A percentile compares a stretch with the other conserved stretches of the same genome.
These are phyloP conservation scores for Saraca asoca DNA, from an alignment of 331 rosid species.

Conservation along the genomic window DNA sequence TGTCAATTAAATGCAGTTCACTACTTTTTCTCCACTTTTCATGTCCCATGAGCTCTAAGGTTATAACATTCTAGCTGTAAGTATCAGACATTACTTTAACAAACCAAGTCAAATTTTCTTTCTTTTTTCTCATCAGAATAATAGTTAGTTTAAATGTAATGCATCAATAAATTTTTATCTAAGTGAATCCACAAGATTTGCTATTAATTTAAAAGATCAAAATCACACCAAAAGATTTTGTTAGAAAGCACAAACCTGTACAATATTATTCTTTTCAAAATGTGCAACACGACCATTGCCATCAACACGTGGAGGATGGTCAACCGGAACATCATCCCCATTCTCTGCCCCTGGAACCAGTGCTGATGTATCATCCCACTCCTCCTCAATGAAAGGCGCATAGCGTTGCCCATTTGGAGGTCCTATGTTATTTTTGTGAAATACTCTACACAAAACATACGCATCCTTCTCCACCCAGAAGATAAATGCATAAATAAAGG, in stretches of 20 bases:
- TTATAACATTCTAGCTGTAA: no score
- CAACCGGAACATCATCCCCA: conserved; percentile 37
- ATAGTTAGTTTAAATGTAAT: conserved; percentile 10
- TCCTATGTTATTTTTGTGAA: conserved; percentile 97
- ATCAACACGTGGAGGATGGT: conserved; percentile 35
- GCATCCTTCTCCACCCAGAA: conserved; percentile 82
- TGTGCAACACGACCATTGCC: conserved; percentile 41
- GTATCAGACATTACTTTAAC: background rate
- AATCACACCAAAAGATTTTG: no score
- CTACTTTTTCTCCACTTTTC: conserved; percentile 4
- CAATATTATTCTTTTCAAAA: no score
- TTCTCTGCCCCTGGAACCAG: conserved; percentile 67
- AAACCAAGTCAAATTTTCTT: no score
- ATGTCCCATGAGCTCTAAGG: no score
- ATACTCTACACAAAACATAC: conserved; percentile 92
- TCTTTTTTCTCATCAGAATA: no score
- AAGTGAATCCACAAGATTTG: no score
- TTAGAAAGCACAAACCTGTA: no score
- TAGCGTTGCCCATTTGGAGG: conserved; percentile 98
- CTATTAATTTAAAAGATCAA: no score
- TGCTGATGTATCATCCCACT: conserved; percentile 76
- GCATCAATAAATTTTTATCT: no score
- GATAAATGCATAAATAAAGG: conserved; percentile 44
- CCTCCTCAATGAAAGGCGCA: conserved; percentile 97
- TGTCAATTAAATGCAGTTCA: conserved; percentile 12